These are phyloP conservation scores for Aegilops speltoides DNA, from an alignment of 176 grass and related monocot genomes.

Conservation along the genomic window DNA sequence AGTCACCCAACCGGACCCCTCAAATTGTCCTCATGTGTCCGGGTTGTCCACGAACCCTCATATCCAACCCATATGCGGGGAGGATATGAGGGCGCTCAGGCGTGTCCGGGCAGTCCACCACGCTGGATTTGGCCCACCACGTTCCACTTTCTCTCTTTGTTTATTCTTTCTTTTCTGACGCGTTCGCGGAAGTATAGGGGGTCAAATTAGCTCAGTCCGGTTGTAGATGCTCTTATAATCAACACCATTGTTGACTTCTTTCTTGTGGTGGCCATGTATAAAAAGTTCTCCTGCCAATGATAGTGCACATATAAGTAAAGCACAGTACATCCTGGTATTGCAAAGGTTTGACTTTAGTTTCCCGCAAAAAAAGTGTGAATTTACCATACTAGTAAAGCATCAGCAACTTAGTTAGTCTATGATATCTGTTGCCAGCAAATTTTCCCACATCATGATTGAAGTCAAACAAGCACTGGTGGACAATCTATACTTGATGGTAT, in stretches of 20 bases:
- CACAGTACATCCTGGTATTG: neutral
- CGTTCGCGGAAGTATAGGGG: no score
- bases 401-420: neutral
- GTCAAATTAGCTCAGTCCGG: no score
- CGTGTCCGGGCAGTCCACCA: no score
- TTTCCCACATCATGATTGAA: neutral
- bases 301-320: neutral
- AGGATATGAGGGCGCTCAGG: no score
- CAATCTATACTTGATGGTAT: neutral
- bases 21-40: no score
- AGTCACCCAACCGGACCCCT: no score
- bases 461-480: neutral
- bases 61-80: no score
- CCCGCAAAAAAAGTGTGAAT: neutral
- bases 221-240: neutral
- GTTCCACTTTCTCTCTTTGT: no score
- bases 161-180: no score
- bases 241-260: neutral
- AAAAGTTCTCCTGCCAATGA: neutral
- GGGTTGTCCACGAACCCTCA: no score
- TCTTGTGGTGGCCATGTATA: conserved; percentile 1
- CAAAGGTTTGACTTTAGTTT: conserved; percentile 9
- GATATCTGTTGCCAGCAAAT: neutral
- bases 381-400: conserved; percentile 7
- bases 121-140: no score